phyloP scores from a whole-genome alignment of 805 yeast species.

The Soucietia sequanensis region DNA sequence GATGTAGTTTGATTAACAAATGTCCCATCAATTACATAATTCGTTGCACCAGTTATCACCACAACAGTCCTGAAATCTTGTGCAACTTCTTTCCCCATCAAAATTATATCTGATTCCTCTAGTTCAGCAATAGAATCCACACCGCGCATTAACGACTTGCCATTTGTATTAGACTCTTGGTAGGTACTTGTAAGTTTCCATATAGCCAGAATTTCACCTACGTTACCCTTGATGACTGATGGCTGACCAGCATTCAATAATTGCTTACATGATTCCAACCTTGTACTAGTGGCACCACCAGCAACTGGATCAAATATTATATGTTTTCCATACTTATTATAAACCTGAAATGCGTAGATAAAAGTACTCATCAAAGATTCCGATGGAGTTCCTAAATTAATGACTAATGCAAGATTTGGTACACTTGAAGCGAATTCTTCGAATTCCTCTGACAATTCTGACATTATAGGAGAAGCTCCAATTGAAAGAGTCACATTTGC shows the following conservation, averaged over 20 bases:
- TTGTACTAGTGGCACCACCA: slow-evolving; percentile 71
- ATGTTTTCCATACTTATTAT: slow-evolving; percentile 56
- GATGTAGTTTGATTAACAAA: slow-evolving; percentile 11
- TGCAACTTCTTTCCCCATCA: slow-evolving; percentile 51
- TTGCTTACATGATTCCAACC: slow-evolving; percentile 47
- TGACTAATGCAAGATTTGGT: slow-evolving; percentile 54
- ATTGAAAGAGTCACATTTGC: slow-evolving; percentile 84
- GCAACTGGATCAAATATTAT: slow-evolving; percentile 92
- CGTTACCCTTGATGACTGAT: slow-evolving; percentile 78
- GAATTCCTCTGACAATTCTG: slow-evolving; percentile 68
- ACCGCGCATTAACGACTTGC: slow-evolving; percentile 57
- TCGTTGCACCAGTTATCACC: slow-evolving; percentile 62
- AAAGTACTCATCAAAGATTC: slow-evolving; percentile 42
- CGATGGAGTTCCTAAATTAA: slow-evolving; percentile 76
- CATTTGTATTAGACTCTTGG: slow-evolving; percentile 12
- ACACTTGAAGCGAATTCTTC: slow-evolving; percentile 54
- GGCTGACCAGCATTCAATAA: slow-evolving; percentile 58
- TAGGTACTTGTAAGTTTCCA: slow-evolving; percentile 27
- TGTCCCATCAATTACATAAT: slow-evolving; percentile 23
- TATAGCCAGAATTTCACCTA: slow-evolving; percentile 77
- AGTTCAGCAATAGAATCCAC: slow-evolving; percentile 53
- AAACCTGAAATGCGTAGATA: slow-evolving; percentile 52
- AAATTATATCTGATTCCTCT: slow-evolving; percentile 21
- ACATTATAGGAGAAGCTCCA: slow-evolving; percentile 89
- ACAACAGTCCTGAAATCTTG: slow-evolving; percentile 54